Percentiles rank a stretch among this genome's conserved stretches.
phyloP scores from a whole-genome alignment of 1,284 basidiomycete genomes.

The Leccinum huronense region DNA sequence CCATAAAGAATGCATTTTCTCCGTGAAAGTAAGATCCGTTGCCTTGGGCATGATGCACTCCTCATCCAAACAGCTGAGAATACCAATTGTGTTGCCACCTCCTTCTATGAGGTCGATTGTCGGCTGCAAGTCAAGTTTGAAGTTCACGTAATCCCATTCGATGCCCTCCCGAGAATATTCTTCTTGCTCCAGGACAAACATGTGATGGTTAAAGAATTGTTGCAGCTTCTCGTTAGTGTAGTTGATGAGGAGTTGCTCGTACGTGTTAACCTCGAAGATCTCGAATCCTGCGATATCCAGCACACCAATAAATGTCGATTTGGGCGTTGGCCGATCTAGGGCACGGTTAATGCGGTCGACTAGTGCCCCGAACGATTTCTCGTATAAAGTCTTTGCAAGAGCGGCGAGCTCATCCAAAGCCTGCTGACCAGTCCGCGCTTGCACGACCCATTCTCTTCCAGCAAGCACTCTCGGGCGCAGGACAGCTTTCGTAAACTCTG shows the following conservation, averaged over 20 bases:
- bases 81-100: constrained; percentile 72
- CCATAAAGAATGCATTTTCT: constrained; percentile 85
- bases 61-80: constrained; percentile 93
- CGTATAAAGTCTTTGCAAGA: constrained; percentile 95
- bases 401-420: constrained; percentile 92
- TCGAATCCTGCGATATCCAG: constrained; percentile 99
- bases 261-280: constrained; percentile 89
- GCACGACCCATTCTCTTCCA: constrained; percentile 95
- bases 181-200: constrained; percentile 99
- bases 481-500: constrained; percentile 87
- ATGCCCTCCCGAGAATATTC: constrained; percentile 98
- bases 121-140: constrained; percentile 95
- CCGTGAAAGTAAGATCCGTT: constrained; percentile 92
- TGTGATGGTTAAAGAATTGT: constrained; percentile 99
- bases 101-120: constrained; percentile 98
- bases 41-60: constrained; percentile 99
- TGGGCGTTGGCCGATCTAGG: constrained; percentile 88
- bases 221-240: constrained; percentile 98
- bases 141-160: constrained; percentile 99
- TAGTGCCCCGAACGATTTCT: constrained; percentile 92
- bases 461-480: constrained; percentile 89
- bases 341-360: constrained; percentile 96
- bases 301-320: constrained; percentile 97
- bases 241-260: constrained; percentile 99
- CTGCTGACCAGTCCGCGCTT: constrained; percentile 89